Conservation (phyloP, 768 basidiomycete species). For the Tylopilus rubrobrunneus region DNA sequence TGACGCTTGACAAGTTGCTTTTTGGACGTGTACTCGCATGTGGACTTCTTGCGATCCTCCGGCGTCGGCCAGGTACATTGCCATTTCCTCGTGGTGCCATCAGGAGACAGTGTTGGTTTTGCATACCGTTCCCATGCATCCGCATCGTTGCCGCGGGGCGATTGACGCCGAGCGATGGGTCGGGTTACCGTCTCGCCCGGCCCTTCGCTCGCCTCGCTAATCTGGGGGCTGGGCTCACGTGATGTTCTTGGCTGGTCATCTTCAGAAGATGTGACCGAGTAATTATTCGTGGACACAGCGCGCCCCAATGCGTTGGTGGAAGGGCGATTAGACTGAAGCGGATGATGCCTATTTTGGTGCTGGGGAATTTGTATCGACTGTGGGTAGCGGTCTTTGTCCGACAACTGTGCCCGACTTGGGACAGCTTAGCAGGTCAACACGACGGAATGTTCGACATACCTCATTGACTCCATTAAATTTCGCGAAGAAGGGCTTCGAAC, state of each 20-base stretch:
- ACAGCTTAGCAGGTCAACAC: conserved; percentile 8
- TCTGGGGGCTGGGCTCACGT: conserved; percentile 29
- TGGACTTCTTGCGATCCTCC: conserved; percentile 28
- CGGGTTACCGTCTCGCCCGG: conserved; percentile 11
- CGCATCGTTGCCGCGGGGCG: conserved; percentile 22
- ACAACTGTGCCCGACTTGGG: conserved; percentile 21
- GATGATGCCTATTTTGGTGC: conserved; percentile 10
- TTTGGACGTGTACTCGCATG: conserved; percentile 45
- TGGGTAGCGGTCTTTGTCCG: conserved; percentile 14
- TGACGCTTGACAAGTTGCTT: conserved; percentile 70
- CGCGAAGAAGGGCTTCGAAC: conserved; percentile 14
- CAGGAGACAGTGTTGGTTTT: conserved; percentile 29
- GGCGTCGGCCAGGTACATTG: conserved; percentile 40
- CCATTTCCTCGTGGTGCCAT: conserved; percentile 36
- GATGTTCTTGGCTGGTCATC: conserved; percentile 28
- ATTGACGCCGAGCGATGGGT: conserved; percentile 20
- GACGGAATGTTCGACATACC: conserved; percentile 16
- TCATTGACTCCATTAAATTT: conserved; percentile 24
- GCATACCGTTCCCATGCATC: conserved; percentile 35
- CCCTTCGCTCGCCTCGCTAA: conserved; percentile 30
- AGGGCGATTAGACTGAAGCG: conserved; percentile 7
- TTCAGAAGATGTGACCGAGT: conserved; percentile 25
- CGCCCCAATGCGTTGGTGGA: conserved; percentile 8
- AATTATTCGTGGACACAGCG: conserved; percentile 14
- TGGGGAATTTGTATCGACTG: conserved; percentile 10